Base-by-base conservation (phyloP, 164 flowering plant species). In the Macadamia integrifolia region DNA sequence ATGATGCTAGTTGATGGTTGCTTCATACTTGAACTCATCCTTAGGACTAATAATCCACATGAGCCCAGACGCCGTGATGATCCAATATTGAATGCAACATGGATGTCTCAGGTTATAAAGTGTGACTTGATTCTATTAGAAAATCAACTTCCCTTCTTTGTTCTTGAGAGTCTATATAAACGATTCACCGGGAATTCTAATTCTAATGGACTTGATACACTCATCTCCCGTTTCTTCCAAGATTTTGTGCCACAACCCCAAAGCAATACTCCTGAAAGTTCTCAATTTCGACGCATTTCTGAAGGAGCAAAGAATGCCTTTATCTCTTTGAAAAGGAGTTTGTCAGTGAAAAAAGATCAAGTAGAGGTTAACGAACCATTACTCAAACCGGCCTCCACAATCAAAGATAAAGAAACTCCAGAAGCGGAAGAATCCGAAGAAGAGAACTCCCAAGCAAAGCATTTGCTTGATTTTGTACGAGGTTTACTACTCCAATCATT, bases 1-100 rank as follows among this genome's bases (percentile, higher is more conserved):
- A 85, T 87, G 87, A 65, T 85, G 87, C 75, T 85, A 23, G 76
- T 87, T 5, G 88, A 87, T 65, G 85, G 89, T 11, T 77, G 85
- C 65, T 85, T 87, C 61, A 76, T 85, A 7, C 70, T 85, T 17
- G 84, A 83, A 62, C 76, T 80, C 30, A 74, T 87, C 42, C 75
- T 35, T 70, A 14, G 50, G 6, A 18, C 9, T 13, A 1, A 35
- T 29, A 9, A 13, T 40, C 30, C 9, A 9, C 50, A 5, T 2
- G 40, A 5, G 40, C 5, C 40, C 40, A 35, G 5, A 35, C 40
- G 5, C 40, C 40, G 23, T 23, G 82, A 85, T 62, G 88, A 87
- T 58, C 87, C 85, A 0, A 40, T 84, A 18, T 82, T 84, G 55
- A 77, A 77, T 7, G 75, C 77, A 65, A 75, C 77, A 3, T 83